These are phyloP conservation scores for Monosporascus cannonballus DNA, from an alignment of 2,329 filamentous ascomycete genomes.

Conservation along the genomic window DNA sequence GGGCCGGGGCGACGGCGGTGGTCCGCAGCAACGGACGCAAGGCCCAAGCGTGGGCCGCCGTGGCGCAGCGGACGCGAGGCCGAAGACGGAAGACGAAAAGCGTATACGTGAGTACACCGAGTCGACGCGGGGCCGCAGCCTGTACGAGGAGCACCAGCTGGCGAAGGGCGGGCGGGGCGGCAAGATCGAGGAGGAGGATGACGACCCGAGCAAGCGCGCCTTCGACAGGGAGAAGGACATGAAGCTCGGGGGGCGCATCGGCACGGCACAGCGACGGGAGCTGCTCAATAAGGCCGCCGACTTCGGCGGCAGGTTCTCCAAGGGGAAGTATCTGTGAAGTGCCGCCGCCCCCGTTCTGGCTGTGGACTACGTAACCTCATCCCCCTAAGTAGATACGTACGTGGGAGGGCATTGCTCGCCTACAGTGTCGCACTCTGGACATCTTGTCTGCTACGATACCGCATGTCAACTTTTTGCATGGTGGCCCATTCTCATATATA, in stretches of 20 bases:
- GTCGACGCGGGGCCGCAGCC: constrained; percentile 48
- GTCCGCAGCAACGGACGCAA: constrained; percentile 35
- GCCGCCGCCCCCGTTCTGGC: neutral
- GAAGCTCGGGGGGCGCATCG: constrained; percentile 66
- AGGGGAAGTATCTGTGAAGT: constrained; percentile 57
- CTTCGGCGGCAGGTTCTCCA: constrained; percentile 76
- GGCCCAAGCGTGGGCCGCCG: constrained; percentile 19
- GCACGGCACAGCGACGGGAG: constrained; percentile 67
- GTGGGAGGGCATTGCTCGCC: neutral
- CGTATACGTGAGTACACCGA: constrained; percentile 45
- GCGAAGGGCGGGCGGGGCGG: constrained; percentile 22
- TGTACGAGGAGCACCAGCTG: constrained; percentile 53
- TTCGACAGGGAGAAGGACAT: constrained; percentile 97
- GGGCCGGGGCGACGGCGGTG: constrained; percentile 53
- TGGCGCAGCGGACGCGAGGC: constrained; percentile 29
- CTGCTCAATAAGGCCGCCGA: constrained; percentile 73
- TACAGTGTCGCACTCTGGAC: no score
- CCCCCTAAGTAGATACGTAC: neutral
- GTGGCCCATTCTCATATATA: no score
- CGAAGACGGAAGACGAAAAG: constrained; percentile 22
- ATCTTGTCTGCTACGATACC: no score
- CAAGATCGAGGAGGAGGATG: constrained; percentile 57
- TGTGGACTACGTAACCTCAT: neutral
- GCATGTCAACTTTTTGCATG: no score
- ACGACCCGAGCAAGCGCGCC: constrained; percentile 82